Base-by-base conservation (phyloP, 2,329 filamentous ascomycete species). In the Diaporthe capsici region DNA sequence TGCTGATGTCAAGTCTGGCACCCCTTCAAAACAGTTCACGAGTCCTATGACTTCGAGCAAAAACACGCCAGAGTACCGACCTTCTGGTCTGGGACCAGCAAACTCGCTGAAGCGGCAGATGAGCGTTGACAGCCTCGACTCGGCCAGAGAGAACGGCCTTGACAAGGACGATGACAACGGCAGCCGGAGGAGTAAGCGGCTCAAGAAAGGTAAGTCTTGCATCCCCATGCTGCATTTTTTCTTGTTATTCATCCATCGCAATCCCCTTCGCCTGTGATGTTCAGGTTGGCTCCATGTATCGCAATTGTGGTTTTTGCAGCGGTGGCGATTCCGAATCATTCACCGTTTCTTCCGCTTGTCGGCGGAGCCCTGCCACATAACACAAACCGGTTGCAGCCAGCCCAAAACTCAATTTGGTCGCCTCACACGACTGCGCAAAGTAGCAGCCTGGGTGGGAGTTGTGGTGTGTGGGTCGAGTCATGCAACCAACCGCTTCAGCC, bases 101-200 rank as follows among this genome's bases (percentile, higher is more conserved):
- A 91, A 91, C 74, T 87, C 91, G 3, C 85, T 97, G 72, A 98
- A 98, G 86, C 92, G 96, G 74, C 94, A 95, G 75, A 87, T 95
- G 72, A 94, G 93, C 80, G 89, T 84, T 74, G 89, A 90, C 47
- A 90, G 87, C 75, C 80, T 87, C 8, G 88, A 90, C 77, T 85
- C 84, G 0, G 79, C 84, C 2, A 88, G 84, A 76, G 90, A 91
- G 28, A 82, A 81, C 13, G 85, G 85, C 5, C 82, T 81, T 15
- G 87, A 89, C 58, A 88, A 86, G 47, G 90, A 91, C 13, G 93
- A 95, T 1, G 93, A 95, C 68, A 87, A 87, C 79, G 90, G 90
- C 77, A 95, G 94, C 78, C 91, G 97, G 77, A 92, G 96, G 75
- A 98, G 96, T 84, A 99, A 99, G 86, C 92, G 97, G 58, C 88